These are phyloP conservation scores for Coemansia sp. DNA, from an alignment of 192 early-diverging fungal genomes.

Conservation along the genomic window DNA sequence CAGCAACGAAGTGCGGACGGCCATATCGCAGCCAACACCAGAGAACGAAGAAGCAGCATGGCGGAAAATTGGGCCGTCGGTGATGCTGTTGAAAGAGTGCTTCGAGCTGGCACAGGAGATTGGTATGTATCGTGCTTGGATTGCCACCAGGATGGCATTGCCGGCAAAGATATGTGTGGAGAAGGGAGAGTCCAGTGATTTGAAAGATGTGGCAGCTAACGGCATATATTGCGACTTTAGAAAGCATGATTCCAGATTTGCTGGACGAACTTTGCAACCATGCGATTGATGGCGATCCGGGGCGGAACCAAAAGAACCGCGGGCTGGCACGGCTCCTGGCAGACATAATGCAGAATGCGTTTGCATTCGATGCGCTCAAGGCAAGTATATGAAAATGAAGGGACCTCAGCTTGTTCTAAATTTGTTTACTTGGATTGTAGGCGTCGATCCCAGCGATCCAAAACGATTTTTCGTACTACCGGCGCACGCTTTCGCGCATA, in stretches of 20 bases:
- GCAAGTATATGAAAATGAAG: conserved; percentile 35
- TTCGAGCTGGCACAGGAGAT: conserved; percentile 77
- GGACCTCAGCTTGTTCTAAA: background rate
- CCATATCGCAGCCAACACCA: conserved; percentile 77
- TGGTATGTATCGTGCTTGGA: conserved; percentile 52
- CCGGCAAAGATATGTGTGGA: background rate
- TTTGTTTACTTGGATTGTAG: conserved; percentile 13
- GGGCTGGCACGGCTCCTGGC: conserved; percentile 79
- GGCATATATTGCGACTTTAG: conserved; percentile 35
- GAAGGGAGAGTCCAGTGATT: background rate
- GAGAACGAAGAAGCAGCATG: conserved; percentile 89
- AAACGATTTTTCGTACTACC: conserved; percentile 98
- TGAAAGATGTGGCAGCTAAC: background rate
- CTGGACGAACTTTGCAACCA: conserved; percentile 67
- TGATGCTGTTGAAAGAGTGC: conserved; percentile 72
- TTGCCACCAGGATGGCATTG: too few species aligned
- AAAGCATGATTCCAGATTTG: conserved; percentile 61
- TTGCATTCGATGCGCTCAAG: conserved; percentile 92
- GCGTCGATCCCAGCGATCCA: conserved; percentile 64
- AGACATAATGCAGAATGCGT: conserved; percentile 81
- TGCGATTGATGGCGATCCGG: conserved; percentile 29
- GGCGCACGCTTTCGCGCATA: conserved; percentile 81
- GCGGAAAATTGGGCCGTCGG: conserved; percentile 79
- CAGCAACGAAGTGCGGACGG: conserved; percentile 54
- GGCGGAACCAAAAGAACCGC: conserved; percentile 56